These are phyloP conservation scores for Thelonectria blattea DNA, from an alignment of 2,329 filamentous ascomycete species.

Conservation along the genomic window DNA sequence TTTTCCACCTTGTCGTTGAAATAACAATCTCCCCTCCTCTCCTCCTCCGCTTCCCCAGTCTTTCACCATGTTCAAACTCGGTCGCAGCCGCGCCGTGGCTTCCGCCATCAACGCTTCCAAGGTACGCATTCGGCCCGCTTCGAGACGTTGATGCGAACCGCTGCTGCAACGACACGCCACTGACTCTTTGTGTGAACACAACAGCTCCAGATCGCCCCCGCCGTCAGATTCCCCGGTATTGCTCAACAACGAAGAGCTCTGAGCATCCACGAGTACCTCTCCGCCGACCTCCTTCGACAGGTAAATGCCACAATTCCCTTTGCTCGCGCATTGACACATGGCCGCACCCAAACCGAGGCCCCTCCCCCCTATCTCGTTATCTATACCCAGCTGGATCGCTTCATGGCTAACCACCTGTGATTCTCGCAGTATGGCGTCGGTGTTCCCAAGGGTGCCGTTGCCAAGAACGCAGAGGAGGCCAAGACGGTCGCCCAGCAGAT, in stretches of 20 bases:
- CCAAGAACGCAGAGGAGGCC: constrained; percentile 82
- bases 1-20: constrained; percentile 6
- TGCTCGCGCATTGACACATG: constrained; percentile 14
- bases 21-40: constrained; percentile 12
- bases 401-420: constrained; percentile 30
- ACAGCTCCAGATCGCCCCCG: constrained; percentile 48
- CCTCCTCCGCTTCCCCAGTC: constrained; percentile 17
- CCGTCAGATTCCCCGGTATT: constrained; percentile 66
- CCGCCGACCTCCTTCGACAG: constrained; percentile 84
- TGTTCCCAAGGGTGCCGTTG: constrained; percentile 88
- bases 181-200: constrained; percentile 28
- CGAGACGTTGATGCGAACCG: neutral
- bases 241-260: constrained; percentile 85
- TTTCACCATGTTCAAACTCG: constrained; percentile 82
- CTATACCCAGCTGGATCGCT: constrained; percentile 18
- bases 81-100: constrained; percentile 80
- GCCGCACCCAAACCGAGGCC: constrained; percentile 5
- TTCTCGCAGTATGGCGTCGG: constrained; percentile 83
- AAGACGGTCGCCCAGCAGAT: constrained; percentile 91
- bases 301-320: constrained; percentile 48
- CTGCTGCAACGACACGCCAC: constrained; percentile 4
- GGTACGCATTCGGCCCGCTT: constrained; percentile 61
- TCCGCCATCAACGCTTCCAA: constrained; percentile 79
- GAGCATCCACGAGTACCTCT: constrained; percentile 98
- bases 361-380: constrained; percentile 25